These are phyloP conservation scores for Fusarium paranaense DNA, from an alignment of 2,329 filamentous ascomycete genomes.

Conservation along the genomic window DNA sequence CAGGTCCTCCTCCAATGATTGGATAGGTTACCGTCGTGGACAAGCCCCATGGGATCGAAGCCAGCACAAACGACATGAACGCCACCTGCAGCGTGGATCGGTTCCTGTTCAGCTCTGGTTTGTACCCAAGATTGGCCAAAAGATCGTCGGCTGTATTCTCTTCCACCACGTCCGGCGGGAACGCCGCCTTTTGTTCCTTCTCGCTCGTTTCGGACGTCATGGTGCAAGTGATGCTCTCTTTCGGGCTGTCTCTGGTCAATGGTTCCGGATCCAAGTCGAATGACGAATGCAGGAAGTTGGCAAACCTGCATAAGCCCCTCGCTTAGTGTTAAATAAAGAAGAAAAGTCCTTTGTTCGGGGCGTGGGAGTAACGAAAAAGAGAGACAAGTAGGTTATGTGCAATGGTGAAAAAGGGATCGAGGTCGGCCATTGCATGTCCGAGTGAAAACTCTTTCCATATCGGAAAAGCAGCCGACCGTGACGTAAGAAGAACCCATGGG, in stretches of 20 bases:
- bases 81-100: slow-evolving; percentile 20
- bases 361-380: not conserved
- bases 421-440: not conserved
- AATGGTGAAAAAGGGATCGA: not conserved
- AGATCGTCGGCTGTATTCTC: not conserved
- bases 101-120: slow-evolving; percentile 10
- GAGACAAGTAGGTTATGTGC: not conserved
- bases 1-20: slow-evolving; percentile 11
- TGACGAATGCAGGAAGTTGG: not conserved
- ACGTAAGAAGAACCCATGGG: not conserved
- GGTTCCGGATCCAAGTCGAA: not conserved
- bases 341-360: not conserved
- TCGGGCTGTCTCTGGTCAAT: not conserved
- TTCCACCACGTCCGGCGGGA: not conserved
- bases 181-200: not conserved
- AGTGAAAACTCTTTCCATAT: not conserved
- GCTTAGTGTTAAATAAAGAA: not conserved
- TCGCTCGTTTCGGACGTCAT: not conserved
- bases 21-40: slow-evolving; percentile 6
- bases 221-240: not conserved
- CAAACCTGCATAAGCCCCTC: not conserved
- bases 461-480: not conserved
- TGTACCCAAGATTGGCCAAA: slow-evolving; percentile 7
- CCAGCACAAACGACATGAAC: slow-evolving; percentile 23
- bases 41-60: slow-evolving; percentile 16